Evolutionary conservation across 2,329 filamentous ascomycete genomes (phyloP).

Genomic region (Talaromyces sp.): DNA sequence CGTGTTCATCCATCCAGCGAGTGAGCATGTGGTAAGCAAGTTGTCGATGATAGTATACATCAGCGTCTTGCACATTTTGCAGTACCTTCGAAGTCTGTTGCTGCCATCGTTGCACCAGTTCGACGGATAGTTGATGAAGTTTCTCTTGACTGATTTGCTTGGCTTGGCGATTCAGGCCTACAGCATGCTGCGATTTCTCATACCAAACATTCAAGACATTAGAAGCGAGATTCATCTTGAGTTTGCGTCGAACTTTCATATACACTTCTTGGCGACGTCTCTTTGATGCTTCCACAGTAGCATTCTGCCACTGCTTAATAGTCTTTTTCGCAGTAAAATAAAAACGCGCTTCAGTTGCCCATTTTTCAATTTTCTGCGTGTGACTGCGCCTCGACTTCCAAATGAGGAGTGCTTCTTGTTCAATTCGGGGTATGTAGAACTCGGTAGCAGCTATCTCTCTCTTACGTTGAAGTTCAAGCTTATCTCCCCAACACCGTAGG

Average conservation of each 20-base stretch:
- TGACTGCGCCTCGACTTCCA: conserved; percentile 37
- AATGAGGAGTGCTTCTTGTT: conserved; percentile 33
- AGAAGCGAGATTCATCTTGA: conserved; percentile 51
- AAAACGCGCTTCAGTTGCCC: conserved; percentile 52
- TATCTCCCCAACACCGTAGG: conserved; percentile 33
- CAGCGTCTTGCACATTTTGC: conserved; percentile 31
- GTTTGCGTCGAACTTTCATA: conserved; percentile 45
- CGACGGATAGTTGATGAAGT: conserved; percentile 27
- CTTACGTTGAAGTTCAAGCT: conserved; percentile 32
- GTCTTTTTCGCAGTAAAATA: conserved; percentile 49
- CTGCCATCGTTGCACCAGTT: conserved; percentile 40
- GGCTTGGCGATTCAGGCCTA: conserved; percentile 36
- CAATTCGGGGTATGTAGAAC: conserved; percentile 38
- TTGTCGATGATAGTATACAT: conserved; percentile 33
- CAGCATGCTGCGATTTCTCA: conserved; percentile 24
- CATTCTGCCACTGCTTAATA: conserved; percentile 48
- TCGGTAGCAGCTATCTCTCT: conserved; percentile 37
- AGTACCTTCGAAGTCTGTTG: conserved; percentile 29
- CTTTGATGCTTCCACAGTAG: conserved; percentile 46
- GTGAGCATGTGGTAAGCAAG: conserved; percentile 33
- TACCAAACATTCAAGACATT: conserved; percentile 37
- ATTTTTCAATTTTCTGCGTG: conserved; percentile 43
- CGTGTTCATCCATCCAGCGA: conserved; percentile 30
- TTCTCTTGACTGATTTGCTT: conserved; percentile 29
- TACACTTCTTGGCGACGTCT: conserved; percentile 53